These are phyloP conservation scores for Draba incana DNA, from an alignment of 345 rosid genomes.

Conservation along the genomic window DNA sequence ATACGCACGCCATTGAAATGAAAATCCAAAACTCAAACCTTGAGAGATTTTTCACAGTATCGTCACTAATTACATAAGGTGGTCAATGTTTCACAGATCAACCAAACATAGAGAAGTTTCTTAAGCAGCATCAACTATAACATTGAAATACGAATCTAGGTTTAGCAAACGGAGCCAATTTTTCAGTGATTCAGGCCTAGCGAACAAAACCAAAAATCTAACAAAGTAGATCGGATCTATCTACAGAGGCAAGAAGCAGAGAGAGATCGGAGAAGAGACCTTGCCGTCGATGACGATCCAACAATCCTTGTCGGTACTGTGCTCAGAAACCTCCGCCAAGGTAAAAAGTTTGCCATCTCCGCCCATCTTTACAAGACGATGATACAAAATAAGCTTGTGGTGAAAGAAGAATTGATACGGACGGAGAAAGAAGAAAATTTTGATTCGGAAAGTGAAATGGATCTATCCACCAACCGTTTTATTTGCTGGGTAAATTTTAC, in stretches of 20 bases:
- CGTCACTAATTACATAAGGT: neutral
- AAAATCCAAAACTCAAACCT: neutral
- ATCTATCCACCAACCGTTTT: no score
- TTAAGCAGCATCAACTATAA: neutral
- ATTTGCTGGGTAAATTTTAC: no score
- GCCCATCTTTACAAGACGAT: conserved; percentile 47
- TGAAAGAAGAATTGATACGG: no score
- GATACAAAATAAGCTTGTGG: no score
- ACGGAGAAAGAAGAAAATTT: no score
- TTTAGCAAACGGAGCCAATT: neutral
- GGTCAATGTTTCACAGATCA: neutral
- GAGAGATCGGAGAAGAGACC: conserved; percentile 46
- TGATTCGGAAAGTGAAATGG: no score
- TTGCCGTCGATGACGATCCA: conserved; percentile 92
- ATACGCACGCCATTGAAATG: neutral
- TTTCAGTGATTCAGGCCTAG: neutral
- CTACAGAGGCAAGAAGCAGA: neutral
- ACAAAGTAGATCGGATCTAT: conserved; percentile 27
- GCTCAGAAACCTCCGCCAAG: conserved; percentile 74
- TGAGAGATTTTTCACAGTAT: neutral
- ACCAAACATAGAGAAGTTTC: conserved; percentile 2
- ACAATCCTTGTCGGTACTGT: conserved; percentile 67
- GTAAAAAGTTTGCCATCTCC: conserved; percentile 59
- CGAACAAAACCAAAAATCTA: conserved; percentile 3
- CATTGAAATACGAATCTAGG: conserved; percentile 10